Percentiles rank a stretch among this genome's conserved stretches.
phyloP scores from a whole-genome alignment of 202 grass and related monocot genomes.

The Bolboschoenoplectus hybrid region DNA sequence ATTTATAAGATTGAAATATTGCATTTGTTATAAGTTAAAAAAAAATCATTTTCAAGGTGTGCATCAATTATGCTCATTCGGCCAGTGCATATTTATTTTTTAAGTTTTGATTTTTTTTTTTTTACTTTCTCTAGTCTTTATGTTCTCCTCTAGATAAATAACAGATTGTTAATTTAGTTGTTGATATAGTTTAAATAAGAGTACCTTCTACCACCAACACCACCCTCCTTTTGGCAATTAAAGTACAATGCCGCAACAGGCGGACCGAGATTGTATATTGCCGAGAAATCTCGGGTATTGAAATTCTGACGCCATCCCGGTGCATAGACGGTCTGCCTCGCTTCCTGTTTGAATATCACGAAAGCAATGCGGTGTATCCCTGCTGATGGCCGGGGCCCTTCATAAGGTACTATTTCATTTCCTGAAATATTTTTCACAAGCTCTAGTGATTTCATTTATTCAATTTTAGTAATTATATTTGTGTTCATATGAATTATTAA shows the following conservation, averaged over 20 bases:
- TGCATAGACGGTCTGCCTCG: conserved; percentile 58
- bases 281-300: conserved; percentile 85
- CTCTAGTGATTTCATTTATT: conserved; percentile 40
- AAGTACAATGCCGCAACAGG: conserved; percentile 84
- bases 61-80: neutral
- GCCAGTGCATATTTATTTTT: neutral
- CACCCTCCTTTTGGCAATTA: conserved; percentile 91
- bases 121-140: neutral
- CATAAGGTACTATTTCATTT: conserved; percentile 84
- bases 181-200: neutral
- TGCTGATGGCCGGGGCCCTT: conserved; percentile 69
- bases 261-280: conserved; percentile 72
- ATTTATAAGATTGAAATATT: neutral
- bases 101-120: neutral
- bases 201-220: conserved; percentile 93
- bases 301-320: conserved; percentile 94
- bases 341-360: conserved; percentile 89
- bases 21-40: neutral
- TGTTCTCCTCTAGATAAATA: neutral
- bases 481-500: conserved; percentile 28
- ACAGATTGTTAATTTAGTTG: neutral
- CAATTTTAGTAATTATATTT: conserved; percentile 27
- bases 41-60: neutral
- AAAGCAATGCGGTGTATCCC: conserved; percentile 91
- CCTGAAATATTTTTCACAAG: conserved; percentile 65